A percentile compares a stretch with the other conserved stretches of the same genome.
phyloP scores from a whole-genome alignment of 2,329 filamentous ascomycete species.

The Colletotrichum filicis region DNA sequence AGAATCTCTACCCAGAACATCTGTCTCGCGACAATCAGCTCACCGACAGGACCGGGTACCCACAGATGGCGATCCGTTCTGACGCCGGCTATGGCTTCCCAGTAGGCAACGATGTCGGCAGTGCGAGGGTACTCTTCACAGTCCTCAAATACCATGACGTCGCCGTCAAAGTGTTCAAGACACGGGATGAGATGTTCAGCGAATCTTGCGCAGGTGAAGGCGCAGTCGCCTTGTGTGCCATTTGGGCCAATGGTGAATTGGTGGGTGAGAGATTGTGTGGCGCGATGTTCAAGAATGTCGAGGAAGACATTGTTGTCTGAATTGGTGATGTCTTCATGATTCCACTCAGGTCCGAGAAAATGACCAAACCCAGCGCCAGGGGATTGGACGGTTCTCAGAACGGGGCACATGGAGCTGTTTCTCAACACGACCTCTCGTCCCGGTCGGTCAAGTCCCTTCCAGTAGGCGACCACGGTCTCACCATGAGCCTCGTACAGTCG shows the following conservation, averaged over 20 bases:
- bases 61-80: background rate
- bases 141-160: background rate
- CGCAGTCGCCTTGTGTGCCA: constrained; percentile 21
- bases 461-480: background rate
- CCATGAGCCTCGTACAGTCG: background rate
- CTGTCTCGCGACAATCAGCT: background rate
- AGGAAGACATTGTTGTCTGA: constrained; percentile 50
- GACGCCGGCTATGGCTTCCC: background rate
- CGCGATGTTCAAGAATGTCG: constrained; percentile 51
- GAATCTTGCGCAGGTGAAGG: background rate
- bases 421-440: background rate
- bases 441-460: background rate
- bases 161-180: background rate
- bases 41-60: background rate
- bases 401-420: background rate
- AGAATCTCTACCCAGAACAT: background rate
- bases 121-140: background rate
- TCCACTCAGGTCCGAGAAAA: constrained; percentile 55
- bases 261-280: constrained; percentile 45
- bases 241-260: constrained; percentile 48
- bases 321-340: constrained; percentile 52
- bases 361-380: constrained; percentile 13
- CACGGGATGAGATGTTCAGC: no score
- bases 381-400: background rate
- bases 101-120: background rate